Percentiles rank a stretch among this genome's conserved stretches.
phyloP scores from a whole-genome alignment of 2,329 filamentous ascomycete genomes.

The Cadophora sp. region DNA sequence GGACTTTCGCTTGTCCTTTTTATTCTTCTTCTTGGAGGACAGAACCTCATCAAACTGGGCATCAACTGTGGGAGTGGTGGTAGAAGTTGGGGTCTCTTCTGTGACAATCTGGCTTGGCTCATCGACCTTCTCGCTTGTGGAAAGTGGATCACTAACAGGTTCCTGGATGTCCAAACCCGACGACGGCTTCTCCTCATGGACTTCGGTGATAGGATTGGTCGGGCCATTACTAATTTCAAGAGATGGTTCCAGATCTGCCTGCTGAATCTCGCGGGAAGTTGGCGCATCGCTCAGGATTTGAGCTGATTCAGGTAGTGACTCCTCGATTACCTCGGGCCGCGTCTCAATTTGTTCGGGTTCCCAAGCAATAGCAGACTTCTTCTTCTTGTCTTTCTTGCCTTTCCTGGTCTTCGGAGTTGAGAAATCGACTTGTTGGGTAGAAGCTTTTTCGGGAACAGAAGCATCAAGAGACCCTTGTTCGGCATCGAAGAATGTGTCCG shows the following conservation, averaged over 20 bases:
- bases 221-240: neutral
- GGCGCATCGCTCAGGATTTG: neutral
- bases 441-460: neutral
- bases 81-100: neutral
- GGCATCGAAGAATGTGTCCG: constrained; percentile 4
- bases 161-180: neutral
- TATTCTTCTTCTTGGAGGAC: constrained; percentile 27
- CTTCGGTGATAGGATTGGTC: neutral
- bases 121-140: neutral
- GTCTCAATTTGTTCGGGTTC: constrained; percentile 8
- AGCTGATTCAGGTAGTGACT: neutral
- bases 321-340: neutral
- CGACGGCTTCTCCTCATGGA: neutral
- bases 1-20: constrained; percentile 42
- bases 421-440: constrained; percentile 13
- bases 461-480: constrained; percentile 7
- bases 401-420: constrained; percentile 15
- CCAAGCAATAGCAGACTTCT: constrained; percentile 7
- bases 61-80: neutral
- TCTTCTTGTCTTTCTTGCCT: constrained; percentile 22
- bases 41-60: constrained; percentile 12
- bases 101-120: neutral
- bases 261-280: constrained; percentile 4
- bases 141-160: neutral
- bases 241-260: neutral